Evolutionary conservation across 176 grass and related monocot species (phyloP), one percentile per base, ranked within the genome.

Genomic region (Paspalum notatum): DNA sequence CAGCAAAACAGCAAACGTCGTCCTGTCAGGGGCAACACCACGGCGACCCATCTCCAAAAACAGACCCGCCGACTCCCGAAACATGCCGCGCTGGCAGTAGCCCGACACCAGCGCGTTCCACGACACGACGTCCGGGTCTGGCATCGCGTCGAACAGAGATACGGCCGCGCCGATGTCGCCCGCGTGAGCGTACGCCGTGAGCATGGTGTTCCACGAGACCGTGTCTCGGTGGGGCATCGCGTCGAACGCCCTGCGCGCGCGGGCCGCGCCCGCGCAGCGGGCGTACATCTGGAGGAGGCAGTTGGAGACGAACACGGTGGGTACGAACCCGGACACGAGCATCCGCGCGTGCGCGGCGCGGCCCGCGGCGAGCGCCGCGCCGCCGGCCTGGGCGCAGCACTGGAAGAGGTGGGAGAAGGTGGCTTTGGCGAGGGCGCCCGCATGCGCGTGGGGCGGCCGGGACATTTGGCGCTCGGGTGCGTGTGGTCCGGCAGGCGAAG

Each of bases 211-310:
- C 91, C 91, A 94, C 24, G 89, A 94, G 65, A 94, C 75, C 5
- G 78, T 81, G 55, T 97, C 89, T 66, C 78, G 79, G 43, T 74
- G 64, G 10, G 80, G 79, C 72, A 97, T 83, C 39, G 14, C 62
- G 80, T 90, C 87, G 76, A 97, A 97, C 80, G 90, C 68, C 37
- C 66, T 73, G 57, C 51, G 84, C 1, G 94, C 91, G 21, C 54
- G 48, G 1, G 79, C 56, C 1, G 89, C 27, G 74, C 82, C 76
- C 0, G 48, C 84, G 76, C 89, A 94, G 6, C 81, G 82, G 0
- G 80, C 68, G 24, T 97, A 92, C 94, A 94, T 86, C 74, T 90
- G 82, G 55, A 94, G 83, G 66, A 97, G 80, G 85, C 91, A 94
- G 70, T 94, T 97, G 11, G 83, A 50, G 62, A 97, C 94, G 50